A percentile compares a stretch with the other conserved stretches of the same genome.
Conservation (phyloP, 2,329 filamentous ascomycete species). For the Diaporthe eres region DNA sequence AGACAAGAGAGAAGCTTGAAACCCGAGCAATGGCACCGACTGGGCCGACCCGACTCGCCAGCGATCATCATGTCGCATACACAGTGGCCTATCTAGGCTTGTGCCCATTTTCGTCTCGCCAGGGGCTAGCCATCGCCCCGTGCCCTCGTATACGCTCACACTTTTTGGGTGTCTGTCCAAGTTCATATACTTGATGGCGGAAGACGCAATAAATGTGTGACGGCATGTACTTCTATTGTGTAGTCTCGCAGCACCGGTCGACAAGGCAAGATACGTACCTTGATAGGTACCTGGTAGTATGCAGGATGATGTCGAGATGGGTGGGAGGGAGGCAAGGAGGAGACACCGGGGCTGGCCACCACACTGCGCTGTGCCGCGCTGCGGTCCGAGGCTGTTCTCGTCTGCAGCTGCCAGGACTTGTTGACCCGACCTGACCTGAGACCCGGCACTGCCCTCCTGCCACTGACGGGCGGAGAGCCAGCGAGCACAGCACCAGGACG, state of each 20-base stretch:
- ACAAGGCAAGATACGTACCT: background rate
- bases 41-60: constrained; percentile 32
- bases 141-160: background rate
- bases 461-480: background rate
- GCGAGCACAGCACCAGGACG: constrained; percentile 3
- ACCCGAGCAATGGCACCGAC: constrained; percentile 27
- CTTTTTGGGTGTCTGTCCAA: background rate
- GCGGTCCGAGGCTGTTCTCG: constrained; percentile 26
- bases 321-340: background rate
- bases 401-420: constrained; percentile 11
- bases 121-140: background rate
- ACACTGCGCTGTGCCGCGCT: background rate
- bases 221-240: background rate
- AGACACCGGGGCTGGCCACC: background rate
- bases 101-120: constrained; percentile 25
- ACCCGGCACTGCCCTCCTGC: constrained; percentile 21
- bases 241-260: background rate
- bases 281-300: background rate
- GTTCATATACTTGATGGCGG: background rate
- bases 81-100: background rate
- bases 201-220: background rate
- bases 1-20: constrained; percentile 27
- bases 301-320: constrained; percentile 6
- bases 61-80: constrained; percentile 29
- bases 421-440: constrained; percentile 21